Evolutionary conservation across 1,284 basidiomycete species (phyloP).

Genomic region (Grifola frondosa): DNA sequence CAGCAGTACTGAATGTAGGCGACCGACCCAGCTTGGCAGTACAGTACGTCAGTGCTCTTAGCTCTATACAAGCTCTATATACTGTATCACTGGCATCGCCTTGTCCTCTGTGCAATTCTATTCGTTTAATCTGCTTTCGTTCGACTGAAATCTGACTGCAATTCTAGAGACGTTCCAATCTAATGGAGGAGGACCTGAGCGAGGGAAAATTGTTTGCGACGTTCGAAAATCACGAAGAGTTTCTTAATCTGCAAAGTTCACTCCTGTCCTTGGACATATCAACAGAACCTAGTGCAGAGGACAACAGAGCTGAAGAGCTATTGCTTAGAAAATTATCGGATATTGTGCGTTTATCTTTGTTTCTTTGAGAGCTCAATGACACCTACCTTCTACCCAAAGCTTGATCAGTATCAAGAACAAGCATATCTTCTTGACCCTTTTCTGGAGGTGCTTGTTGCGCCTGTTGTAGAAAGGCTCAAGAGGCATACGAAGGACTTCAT

Average conservation of each 20-base stretch:
- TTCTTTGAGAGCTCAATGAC: background rate
- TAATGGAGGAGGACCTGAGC: slow-evolving; percentile 37
- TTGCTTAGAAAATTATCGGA: slow-evolving; percentile 40
- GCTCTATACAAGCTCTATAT: no score
- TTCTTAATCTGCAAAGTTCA: slow-evolving; percentile 49
- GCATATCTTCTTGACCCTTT: slow-evolving; percentile 95
- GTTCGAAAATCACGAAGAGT: slow-evolving; percentile 65
- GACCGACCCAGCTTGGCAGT: no score
- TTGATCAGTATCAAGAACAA: slow-evolving; percentile 91
- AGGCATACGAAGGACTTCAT: slow-evolving; percentile 50
- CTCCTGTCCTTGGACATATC: slow-evolving; percentile 54
- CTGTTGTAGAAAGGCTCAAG: slow-evolving; percentile 72
- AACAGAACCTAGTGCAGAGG: slow-evolving; percentile 45
- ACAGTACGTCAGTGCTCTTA: no score
- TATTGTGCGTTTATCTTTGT: slow-evolving; percentile 40
- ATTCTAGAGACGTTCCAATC: no score
- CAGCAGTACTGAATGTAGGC: no score
- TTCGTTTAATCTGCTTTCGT: no score
- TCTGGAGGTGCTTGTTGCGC: slow-evolving; percentile 80
- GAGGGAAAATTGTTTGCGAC: slow-evolving; percentile 49
- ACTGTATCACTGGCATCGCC: no score
- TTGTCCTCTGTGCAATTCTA: no score
- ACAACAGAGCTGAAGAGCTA: slow-evolving; percentile 43
- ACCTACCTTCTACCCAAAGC: slow-evolving; percentile 42
- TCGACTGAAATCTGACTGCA: no score